Evolutionary conservation across 768 basidiomycete species (phyloP).

Genomic region (Kwoniella botswanensis): DNA sequence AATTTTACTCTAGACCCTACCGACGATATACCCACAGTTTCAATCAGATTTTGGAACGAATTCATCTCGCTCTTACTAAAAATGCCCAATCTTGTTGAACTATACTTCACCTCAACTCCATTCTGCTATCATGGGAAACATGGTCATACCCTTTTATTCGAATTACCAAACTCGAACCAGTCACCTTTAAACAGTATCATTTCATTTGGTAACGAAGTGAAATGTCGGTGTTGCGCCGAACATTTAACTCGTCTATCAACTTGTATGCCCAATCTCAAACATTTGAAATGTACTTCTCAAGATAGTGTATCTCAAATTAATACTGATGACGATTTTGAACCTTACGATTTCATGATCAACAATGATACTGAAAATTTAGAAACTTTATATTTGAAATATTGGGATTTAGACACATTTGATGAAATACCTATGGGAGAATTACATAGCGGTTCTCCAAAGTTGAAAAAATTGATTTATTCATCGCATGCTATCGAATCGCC

Average conservation of each 20-base stretch:
- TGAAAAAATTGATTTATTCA: neutral
- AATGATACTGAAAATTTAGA: neutral
- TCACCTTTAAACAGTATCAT: neutral
- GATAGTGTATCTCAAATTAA: conserved; percentile 8
- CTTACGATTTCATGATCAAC: neutral
- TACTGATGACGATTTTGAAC: neutral
- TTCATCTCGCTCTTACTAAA: conserved; percentile 1
- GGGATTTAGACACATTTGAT: neutral
- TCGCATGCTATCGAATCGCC: neutral
- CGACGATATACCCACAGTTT: neutral
- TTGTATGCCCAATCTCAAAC: neutral
- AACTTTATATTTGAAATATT: conserved; percentile 4
- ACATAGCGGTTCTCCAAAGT: neutral
- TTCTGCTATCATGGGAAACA: conserved; percentile 11
- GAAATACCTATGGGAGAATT: neutral
- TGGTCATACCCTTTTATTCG: neutral
- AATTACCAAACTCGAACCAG: neutral
- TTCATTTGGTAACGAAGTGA: conserved; percentile 10
- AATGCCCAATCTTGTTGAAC: conserved; percentile 11
- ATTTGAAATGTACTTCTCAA: conserved; percentile 10
- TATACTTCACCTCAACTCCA: conserved; percentile 9
- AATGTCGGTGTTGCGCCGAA: conserved; percentile 12
- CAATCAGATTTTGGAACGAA: neutral
- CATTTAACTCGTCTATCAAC: neutral
- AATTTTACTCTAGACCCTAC: conserved; percentile 1